Base-by-base conservation (phyloP, 1,139 yeast genomes). In the Trichomonascaceae sp. region DNA sequence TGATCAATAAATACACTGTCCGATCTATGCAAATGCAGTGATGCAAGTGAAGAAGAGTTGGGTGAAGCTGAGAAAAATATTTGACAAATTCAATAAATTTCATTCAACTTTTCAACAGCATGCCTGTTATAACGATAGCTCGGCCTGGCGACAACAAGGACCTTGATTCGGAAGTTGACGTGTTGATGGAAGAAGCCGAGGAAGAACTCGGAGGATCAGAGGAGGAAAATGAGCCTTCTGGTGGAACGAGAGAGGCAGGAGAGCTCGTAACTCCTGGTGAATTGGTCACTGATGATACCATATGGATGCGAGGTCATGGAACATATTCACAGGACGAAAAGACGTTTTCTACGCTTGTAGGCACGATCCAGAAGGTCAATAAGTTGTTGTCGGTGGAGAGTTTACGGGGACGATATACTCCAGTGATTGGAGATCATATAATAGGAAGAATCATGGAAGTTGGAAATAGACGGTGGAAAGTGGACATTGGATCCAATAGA, bases 271-370 rank as follows among this genome's bases (percentile, higher is more conserved):
- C 97, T 0, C 99, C 99, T 0, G 99, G 99, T n/a, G 98, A 95
- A 67, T 74, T 91, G 54, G 88, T 95, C 17, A 93, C 99, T 0
- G 95, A 87, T 63, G 99, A 95, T 66, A 90, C 96, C 7, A 80
- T 86, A 4, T 93, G 98, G 97, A 95, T 95, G 99, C 82, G 96
- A 68, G 99, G 99, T 38, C 99, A 95, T 68, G 99, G 99, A 2
- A 95, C 99, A 0, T 93, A 89, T 68, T 83, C 85, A 59, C 73
- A 85, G 45, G 82, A 80, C 55, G 74, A 75, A 53, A 75, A 79
- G 62, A 90, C 97, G 0, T 90, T 82, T 67, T 86, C 96, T 1
- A 85, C 97, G 0, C 96, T 93, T 3, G 97, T 96, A 0, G 99
- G 99, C 3, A 83, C 84, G 18, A 84, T 95, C 15, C 81, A 88